Evolutionary conservation across 305 asterid genomes (phyloP), one percentile per base, ranked within the genome.

Genomic region (Fraxinus velutina): DNA sequence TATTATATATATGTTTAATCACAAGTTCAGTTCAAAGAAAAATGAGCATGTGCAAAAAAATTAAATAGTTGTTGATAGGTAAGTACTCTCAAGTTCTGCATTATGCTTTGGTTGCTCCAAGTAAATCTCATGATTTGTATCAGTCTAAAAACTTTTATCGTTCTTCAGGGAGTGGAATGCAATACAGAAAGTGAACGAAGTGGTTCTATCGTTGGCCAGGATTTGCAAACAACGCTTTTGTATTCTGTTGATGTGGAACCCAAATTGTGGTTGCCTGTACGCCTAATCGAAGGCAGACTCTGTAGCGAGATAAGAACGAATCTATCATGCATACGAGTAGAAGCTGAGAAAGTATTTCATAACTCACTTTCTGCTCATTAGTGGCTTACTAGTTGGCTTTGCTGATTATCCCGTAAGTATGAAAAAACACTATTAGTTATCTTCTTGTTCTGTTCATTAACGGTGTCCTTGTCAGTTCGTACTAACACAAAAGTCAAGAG

Each of bases 191-290:
- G 79, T 42, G 76, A 81, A 72, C 79, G 22, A 81, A 70, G 74
- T 33, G 92, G 86, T 85, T 74, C 85, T 77, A 73, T 55, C 73
- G 74, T 37, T 79, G 91, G 78, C 79, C 86, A 83, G 79, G 86
- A 88, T 75, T 85, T 83, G 74, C 85, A 86, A 82, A 92, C 98
- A 39, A 92, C 87, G 1, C 93, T 94, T 78, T 21, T 78, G 66
- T 94, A 94, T 71, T 81, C 79, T 80, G 97, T 90, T 76, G 82
- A 89, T 80, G 95, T 92, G 84, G 93, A 89, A 88, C 98, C 98
- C 47, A 91, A 90, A 87, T 75, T 90, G 79, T 94, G 98, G 98
- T 84, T 94, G 85, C 98, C 97, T 24, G 98, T 94, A 47, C 83
- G 87, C 76, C 90, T 94, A 83, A 88, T 93, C 75, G 95, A 93